Percentiles rank a stretch among this genome's conserved stretches.
Evolutionary conservation across 495 filamentous ascomycete species (phyloP).

Genomic region (Hypoxylon subgilvum): DNA sequence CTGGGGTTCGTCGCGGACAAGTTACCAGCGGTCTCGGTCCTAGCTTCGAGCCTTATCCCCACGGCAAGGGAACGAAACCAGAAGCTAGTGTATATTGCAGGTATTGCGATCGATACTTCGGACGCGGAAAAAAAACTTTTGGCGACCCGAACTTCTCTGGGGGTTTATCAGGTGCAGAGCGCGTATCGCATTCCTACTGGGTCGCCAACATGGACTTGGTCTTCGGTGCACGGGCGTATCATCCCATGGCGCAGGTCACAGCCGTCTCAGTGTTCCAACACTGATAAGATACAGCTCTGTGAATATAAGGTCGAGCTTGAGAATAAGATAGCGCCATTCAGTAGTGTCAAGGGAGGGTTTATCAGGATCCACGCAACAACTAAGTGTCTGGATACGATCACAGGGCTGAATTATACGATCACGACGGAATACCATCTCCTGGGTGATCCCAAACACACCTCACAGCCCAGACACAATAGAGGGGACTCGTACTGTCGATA

Average conservation of each 20-base stretch:
- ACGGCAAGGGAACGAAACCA: conserved; percentile 19
- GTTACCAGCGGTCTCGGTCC: conserved; percentile 27
- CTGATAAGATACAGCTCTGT: conserved; percentile 1
- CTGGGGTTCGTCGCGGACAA: conserved; percentile 24
- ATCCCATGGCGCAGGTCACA: conserved; percentile 1
- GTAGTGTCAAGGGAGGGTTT: conserved; percentile 16
- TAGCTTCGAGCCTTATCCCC: conserved; percentile 20
- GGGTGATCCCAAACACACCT: background rate
- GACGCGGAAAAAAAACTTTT: conserved; percentile 10
- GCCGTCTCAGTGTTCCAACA: background rate
- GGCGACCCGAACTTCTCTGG: conserved; percentile 26
- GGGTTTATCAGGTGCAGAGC: conserved; percentile 1
- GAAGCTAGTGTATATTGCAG: conserved; percentile 24
- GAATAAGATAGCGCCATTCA: conserved; percentile 15
- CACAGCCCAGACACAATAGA: conserved; percentile 9
- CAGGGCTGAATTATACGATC: background rate
- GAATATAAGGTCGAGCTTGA: conserved; percentile 4
- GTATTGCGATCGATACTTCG: conserved; percentile 16
- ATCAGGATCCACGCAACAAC: conserved; percentile 4
- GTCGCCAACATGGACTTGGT: conserved; percentile 16
- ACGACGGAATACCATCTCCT: background rate
- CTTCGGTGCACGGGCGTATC: conserved; percentile 7
- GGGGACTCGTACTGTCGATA: background rate
- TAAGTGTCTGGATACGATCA: background rate
- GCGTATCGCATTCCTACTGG: background rate